Evolutionary conservation across 176 grass and related monocot species (phyloP).

Genomic region (Avena insularis): DNA sequence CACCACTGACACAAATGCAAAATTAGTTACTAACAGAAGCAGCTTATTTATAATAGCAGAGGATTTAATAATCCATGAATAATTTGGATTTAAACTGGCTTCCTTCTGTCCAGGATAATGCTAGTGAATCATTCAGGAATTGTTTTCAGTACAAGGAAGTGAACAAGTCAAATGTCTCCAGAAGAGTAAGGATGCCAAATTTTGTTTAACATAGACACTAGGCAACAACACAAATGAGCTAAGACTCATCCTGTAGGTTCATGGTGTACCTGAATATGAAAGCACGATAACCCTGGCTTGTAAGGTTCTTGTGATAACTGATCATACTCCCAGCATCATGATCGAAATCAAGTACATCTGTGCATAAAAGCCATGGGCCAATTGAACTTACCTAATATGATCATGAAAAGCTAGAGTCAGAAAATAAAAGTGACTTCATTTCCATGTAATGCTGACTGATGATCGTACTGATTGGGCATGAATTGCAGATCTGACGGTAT

Average conservation of each 20-base stretch:
- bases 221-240: background rate
- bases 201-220: background rate
- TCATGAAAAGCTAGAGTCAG: constrained; percentile 8
- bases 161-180: background rate
- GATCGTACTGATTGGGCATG: constrained; percentile 82
- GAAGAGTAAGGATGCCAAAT: background rate
- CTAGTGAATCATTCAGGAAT: background rate
- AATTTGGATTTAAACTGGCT: constrained; percentile 2
- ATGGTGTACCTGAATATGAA: constrained; percentile 79
- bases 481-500: constrained; percentile 81
- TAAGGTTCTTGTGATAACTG: constrained; percentile 88
- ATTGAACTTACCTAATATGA: constrained; percentile 61
- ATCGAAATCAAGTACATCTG: constrained; percentile 45
- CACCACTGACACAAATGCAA: constrained; percentile 65
- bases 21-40: background rate
- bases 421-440: constrained; percentile 13
- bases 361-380: constrained; percentile 72
- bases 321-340: constrained; percentile 97
- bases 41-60: background rate
- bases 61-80: background rate
- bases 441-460: constrained; percentile 16
- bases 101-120: background rate
- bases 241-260: background rate
- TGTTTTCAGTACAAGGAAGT: background rate
- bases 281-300: constrained; percentile 71